phyloP scores from a whole-genome alignment of 2,329 filamentous ascomycete genomes.

The Fusarium nanum region DNA sequence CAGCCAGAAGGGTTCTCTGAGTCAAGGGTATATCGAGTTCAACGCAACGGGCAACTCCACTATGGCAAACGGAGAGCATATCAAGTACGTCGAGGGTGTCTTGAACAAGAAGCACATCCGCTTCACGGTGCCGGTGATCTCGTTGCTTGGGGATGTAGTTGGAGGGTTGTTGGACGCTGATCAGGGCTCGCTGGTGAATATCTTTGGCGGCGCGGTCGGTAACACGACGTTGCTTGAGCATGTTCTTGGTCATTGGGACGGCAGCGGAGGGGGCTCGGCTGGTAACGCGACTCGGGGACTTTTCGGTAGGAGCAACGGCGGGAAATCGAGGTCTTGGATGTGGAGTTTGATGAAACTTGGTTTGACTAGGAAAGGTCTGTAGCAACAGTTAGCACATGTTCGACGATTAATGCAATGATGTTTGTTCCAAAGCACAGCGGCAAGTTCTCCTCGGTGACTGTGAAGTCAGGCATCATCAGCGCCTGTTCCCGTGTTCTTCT shows the following conservation, averaged over 20 bases:
- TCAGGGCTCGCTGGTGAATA: conserved; percentile 47
- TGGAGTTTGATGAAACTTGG: conserved; percentile 25
- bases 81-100: conserved; percentile 58
- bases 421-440: accelerated
- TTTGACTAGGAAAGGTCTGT: conserved; percentile 14
- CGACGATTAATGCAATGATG: not conserved
- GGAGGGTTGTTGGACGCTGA: conserved; percentile 50
- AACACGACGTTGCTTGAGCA: conserved; percentile 56
- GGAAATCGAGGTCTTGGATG: conserved; percentile 19
- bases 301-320: not conserved
- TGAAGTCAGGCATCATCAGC: not conserved
- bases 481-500: accelerated
- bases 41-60: conserved; percentile 57
- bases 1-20: conserved; percentile 52
- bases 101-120: conserved; percentile 54
- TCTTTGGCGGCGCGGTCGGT: conserved; percentile 54
- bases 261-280: not conserved
- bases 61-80: conserved; percentile 56
- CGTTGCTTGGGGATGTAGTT: conserved; percentile 53
- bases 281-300: not conserved
- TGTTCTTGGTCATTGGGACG: conserved; percentile 52
- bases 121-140: conserved; percentile 53
- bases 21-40: conserved; percentile 55
- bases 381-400: not conserved
- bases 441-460: not conserved